Evolutionary conservation across 2,329 filamentous ascomycete genomes (phyloP), one percentile per base, ranked within the genome.

Genomic region (Akanthomyces lecanii): DNA sequence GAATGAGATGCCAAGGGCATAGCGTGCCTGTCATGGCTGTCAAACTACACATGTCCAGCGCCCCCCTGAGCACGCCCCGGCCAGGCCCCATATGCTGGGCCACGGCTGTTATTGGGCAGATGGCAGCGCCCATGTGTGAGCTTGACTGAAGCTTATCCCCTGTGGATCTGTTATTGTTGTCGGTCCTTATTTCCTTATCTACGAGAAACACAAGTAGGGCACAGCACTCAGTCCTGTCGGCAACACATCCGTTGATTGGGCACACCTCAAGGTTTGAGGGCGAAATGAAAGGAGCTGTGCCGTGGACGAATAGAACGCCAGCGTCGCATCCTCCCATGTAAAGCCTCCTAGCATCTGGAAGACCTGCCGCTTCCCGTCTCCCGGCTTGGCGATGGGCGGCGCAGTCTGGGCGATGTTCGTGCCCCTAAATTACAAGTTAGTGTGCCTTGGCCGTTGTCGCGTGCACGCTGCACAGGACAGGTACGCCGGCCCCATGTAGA

Each of bases 1-100:
- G 45, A 51, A 62, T 42, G 12, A 62, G 60, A 55, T 62, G 51
- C 28, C 50, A 54, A 61, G 59, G 30, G 54, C 16, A 38, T 38
- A 38, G 42, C 44, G 56, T 51, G 38, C 38, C 38, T 40, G 38
- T 40, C 38, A 36, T 8, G 45, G 45, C 36, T 59, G 56, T 53
- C 48, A 61, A 45, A 4, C 10, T 11, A n/a, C 44, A 21, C 25
- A 23, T 42, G 25, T 58, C 18, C 48, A 38, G 48, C 48, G 48
- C 21, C 12, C 48, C 23, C 11, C 30, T 33, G 5, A 18, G 14
- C 11, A 10, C 48, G n/a, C 47, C 47, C 28, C 7, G 30, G 10
- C 4, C 7, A 14, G 33, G 10, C 50, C 18, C 38, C 30, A 40
- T 42, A 16, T n/a, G 28, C 45, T 28, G 21, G 5, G 42, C 28